Base-by-base conservation (phyloP, 2,329 filamentous ascomycete genomes). In the Epichloe sp. region DNA sequence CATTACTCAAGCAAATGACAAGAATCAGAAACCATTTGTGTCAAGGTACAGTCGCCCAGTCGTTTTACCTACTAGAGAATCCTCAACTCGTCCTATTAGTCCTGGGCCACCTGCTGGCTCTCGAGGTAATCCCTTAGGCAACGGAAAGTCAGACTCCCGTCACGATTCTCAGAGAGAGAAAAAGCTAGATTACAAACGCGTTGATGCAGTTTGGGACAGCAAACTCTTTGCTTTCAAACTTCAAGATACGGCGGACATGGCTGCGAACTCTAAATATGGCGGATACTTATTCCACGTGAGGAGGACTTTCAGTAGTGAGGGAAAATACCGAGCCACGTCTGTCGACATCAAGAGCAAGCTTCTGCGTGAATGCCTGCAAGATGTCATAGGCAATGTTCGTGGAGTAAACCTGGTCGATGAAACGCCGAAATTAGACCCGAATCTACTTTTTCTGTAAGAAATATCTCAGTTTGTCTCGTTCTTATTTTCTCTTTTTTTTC, bases 331-430 rank as follows among this genome's bases (percentile, higher is more conserved):
- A 58, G 62, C 64, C 61, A 89, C 88, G 0, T 69, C 83, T 14
- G 80, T 95, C 47, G 88, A 95, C 57, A 86, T 95, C 66, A 93
- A 90, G 69, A 93, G 87, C 63, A 88, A 88, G 58, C 69, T 80
- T 15, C 73, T 95, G 3, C 83, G 84, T 7, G 82, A 88, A 55
- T 82, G 80, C 21, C 72, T 69, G 35, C 65, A 68, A 48, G 65
- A 69, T 43, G 61, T 68, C 41, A 66, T 70, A 3, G 65, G 65
- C 5, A 62, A 64, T 31, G 58, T 65, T 40, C 60, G 64, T 41
- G 65, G 86, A 15, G 76, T 94, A 42, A 90, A 83, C 56, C 68
- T 95, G 44, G 86, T 91, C 4, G 85, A 90, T 53, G 87, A 93
- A 44, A 83, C 79, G 0, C 88, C 89, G 1, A 80, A 80, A 43